Evolutionary conservation across 805 yeast species (phyloP).

Genomic region (Yamadazyma tumulicola): DNA sequence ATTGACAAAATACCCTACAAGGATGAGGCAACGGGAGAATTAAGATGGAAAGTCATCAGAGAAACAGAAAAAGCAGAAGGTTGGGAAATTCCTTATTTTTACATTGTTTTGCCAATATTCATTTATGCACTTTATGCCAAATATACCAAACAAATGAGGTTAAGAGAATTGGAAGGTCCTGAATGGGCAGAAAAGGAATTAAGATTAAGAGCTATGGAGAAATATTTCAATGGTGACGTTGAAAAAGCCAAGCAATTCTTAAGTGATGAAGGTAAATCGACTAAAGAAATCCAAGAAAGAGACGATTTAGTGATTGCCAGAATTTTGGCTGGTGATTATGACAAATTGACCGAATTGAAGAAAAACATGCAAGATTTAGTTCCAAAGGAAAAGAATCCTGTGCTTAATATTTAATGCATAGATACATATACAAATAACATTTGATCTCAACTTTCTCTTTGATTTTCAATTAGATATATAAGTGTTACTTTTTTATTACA

Average conservation of each 20-base stretch:
- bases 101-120: constrained; percentile 68
- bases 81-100: constrained; percentile 77
- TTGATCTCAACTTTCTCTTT: not conserved
- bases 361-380: constrained; percentile 39
- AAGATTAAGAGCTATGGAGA: constrained; percentile 69
- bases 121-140: constrained; percentile 51
- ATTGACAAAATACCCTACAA: constrained; percentile 82
- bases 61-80: constrained; percentile 74
- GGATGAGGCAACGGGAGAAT: constrained; percentile 73
- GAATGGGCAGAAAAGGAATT: constrained; percentile 87
- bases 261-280: constrained; percentile 48
- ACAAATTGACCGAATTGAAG: constrained; percentile 58
- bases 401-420: constrained; percentile 27
- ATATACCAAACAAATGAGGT: constrained; percentile 41
- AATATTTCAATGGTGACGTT: constrained; percentile 51
- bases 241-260: constrained; percentile 52
- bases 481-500: not conserved
- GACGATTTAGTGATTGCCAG: constrained; percentile 79
- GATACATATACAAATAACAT: constrained; percentile 5
- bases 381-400: constrained; percentile 34
- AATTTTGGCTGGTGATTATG: constrained; percentile 81
- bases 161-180: constrained; percentile 41
- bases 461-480: not conserved
- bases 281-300: constrained; percentile 58
- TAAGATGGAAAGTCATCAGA: constrained; percentile 74